phyloP scores from a whole-genome alignment of 2,329 filamentous ascomycete species.

The Cladosporium austrohemisphaericum region DNA sequence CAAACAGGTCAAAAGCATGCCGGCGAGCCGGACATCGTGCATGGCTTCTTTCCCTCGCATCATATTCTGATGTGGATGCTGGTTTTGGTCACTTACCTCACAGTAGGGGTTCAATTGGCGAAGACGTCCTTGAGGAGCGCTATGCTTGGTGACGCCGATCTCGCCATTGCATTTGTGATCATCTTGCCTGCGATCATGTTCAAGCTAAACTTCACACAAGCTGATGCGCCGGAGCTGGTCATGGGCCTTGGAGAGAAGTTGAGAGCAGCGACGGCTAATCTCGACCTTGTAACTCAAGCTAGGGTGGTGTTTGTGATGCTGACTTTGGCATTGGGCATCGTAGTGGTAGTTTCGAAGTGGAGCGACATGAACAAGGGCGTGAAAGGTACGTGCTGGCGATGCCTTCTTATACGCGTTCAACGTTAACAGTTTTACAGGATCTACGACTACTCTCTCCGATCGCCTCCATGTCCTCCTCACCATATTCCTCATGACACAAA shows the following conservation, averaged over 20 bases:
- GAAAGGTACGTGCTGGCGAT: not conserved
- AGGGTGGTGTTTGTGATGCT: slow-evolving; percentile 38
- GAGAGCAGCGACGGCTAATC: slow-evolving; percentile 24
- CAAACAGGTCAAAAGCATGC: slow-evolving; percentile 96
- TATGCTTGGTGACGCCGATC: slow-evolving; percentile 26
- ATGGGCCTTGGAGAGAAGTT: slow-evolving; percentile 42
- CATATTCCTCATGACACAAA: slow-evolving; percentile 82
- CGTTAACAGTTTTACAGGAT: not conserved
- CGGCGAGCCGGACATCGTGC: slow-evolving; percentile 83
- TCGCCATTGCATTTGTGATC: slow-evolving; percentile 39
- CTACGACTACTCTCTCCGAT: slow-evolving; percentile 25
- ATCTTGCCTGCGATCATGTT: slow-evolving; percentile 66
- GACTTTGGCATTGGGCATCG: slow-evolving; percentile 29
- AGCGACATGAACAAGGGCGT: not conserved
- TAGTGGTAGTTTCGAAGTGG: slow-evolving; percentile 19
- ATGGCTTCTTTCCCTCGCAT: slow-evolving; percentile 61
- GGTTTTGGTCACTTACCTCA: slow-evolving; percentile 65
- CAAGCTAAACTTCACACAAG: slow-evolving; percentile 82
- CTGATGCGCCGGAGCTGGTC: slow-evolving; percentile 75
- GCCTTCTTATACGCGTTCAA: not conserved
- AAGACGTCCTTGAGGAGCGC: slow-evolving; percentile 27
- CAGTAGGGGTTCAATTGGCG: slow-evolving; percentile 49
- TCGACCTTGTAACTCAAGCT: slow-evolving; percentile 35
- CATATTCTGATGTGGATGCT: slow-evolving; percentile 70
- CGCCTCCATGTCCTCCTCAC: slow-evolving; percentile 64